Base-by-base conservation (phyloP, 306 rosid genomes). In the Cucurbita ficifolia region DNA sequence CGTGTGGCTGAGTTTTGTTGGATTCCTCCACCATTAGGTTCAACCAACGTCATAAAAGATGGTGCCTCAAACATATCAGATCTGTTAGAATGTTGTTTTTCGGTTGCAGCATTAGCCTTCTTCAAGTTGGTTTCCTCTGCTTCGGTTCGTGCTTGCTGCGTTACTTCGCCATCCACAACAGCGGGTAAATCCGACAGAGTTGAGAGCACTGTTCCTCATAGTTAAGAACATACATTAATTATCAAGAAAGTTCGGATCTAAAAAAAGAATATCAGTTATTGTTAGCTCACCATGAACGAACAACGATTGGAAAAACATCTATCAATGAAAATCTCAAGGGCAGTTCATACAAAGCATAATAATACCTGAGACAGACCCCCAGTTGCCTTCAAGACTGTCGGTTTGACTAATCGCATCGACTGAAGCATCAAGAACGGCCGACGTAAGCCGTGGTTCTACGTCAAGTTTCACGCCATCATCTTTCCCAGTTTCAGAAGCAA, bases 311-410 rank as follows among this genome's bases (percentile, higher is more conserved):
- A 67, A 67, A 67, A 21, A 67, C 39, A 67, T 67, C 17, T 22
- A 67, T 67, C 13, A 67, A 42, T 21, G 39, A 67, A 42, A 67
- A 21, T 6, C 39, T 67, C 9, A 45, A 67, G 33, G 39, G 39
- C 53, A n/a, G 7, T 40, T 17, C 18, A 35, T 19, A 64, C 8
- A 29, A 67, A 29, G 59, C 46, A 74, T 8, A 42, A 61, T 52
- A 54, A 7, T 88, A 94, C 98, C 98, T 89, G 97, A 89, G 69
- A 88, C 84, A 77, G 97, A 90, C 39, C 98, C 97, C 95, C 96
- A 89, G 75, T 89, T 83, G 72, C 90, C 92, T 40, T 91, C 95
- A 79, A 90, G 77, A 82, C 97, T 90, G 72, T 90, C 96, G 48
- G 88, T 76, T 80, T 57, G 85, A 86, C 97, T 91, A 78, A 82